Conservation (phyloP, 2,329 filamentous ascomycete genomes). For the Xenoacremonium recifei region DNA sequence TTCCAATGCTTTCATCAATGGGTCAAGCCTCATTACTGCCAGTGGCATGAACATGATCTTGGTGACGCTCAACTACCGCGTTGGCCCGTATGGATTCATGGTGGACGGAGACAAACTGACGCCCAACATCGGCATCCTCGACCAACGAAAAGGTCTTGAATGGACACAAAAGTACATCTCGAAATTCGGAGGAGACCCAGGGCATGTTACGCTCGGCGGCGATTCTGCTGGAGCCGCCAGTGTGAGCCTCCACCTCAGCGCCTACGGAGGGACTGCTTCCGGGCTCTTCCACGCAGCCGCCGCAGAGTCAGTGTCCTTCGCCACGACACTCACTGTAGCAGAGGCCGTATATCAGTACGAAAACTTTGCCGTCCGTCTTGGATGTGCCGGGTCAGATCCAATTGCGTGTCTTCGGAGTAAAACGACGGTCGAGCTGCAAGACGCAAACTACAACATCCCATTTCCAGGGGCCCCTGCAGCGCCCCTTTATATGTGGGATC, state of each 20-base stretch:
- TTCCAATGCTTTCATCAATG: conserved; percentile 54
- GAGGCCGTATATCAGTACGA: conserved; percentile 54
- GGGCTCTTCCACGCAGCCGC: conserved; percentile 51
- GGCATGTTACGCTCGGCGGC: conserved; percentile 67
- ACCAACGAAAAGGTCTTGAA: conserved; percentile 66
- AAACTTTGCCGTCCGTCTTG: conserved; percentile 42
- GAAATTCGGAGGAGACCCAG: conserved; percentile 67
- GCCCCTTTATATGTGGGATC: conserved; percentile 54
- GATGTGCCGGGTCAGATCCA: conserved; percentile 37
- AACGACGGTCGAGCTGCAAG: conserved; percentile 40
- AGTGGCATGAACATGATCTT: conserved; percentile 63
- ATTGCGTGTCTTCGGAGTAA: conserved; percentile 47
- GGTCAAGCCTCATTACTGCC: conserved; percentile 54
- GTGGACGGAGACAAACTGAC: conserved; percentile 55
- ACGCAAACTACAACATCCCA: conserved; percentile 39
- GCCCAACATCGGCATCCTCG: conserved; percentile 67
- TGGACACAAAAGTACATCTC: conserved; percentile 68
- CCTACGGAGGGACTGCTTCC: conserved; percentile 48
- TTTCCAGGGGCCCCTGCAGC: conserved; percentile 22
- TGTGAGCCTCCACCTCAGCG: conserved; percentile 62
- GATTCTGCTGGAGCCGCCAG: conserved; percentile 66
- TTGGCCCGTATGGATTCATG: conserved; percentile 72
- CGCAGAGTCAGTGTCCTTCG: conserved; percentile 52
- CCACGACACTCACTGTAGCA: conserved; percentile 42
- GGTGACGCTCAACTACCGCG: conserved; percentile 74